Evolutionary conservation across 345 rosid genomes (phyloP).

Genomic region (Eutrema japonicum): DNA sequence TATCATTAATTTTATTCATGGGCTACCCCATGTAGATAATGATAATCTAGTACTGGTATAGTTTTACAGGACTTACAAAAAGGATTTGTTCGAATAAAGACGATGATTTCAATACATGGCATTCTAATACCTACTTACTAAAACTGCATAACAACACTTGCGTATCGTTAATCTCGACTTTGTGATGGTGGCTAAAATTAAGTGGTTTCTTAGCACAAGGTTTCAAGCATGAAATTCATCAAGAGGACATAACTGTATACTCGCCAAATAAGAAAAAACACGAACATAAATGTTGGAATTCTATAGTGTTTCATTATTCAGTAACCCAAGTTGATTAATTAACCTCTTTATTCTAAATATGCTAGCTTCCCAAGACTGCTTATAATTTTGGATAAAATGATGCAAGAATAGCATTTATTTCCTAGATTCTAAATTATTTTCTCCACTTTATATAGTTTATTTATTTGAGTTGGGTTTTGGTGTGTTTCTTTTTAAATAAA

Average conservation of each 20-base stretch:
- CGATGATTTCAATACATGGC: conserved; percentile 18
- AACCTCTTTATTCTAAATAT: conserved; percentile 24
- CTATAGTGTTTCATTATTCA: conserved; percentile 21
- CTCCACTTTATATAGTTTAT: neutral
- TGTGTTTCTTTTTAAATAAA: no score
- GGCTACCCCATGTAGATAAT: neutral
- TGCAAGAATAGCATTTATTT: neutral
- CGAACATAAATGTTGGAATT: conserved; percentile 19
- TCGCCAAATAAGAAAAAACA: conserved; percentile 23
- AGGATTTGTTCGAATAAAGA: conserved; percentile 20
- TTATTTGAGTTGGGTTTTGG: no score
- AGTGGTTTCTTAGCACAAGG: conserved; percentile 30
- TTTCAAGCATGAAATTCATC: conserved; percentile 33
- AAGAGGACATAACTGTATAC: neutral
- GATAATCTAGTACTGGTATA: neutral
- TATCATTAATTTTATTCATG: neutral
- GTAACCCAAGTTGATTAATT: conserved; percentile 24
- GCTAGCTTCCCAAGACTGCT: conserved; percentile 19
- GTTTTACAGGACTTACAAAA: conserved; percentile 5
- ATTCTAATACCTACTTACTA: conserved; percentile 26
- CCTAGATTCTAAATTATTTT: neutral
- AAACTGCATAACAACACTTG: conserved; percentile 17
- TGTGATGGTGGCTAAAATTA: conserved; percentile 21
- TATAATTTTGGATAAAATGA: neutral
- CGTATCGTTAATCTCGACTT: conserved; percentile 12